Evolutionary conservation across 169 alveolate species (phyloP), one percentile per base, ranked within the genome.

Genomic region (Ichthyophthirius multifiliis): DNA sequence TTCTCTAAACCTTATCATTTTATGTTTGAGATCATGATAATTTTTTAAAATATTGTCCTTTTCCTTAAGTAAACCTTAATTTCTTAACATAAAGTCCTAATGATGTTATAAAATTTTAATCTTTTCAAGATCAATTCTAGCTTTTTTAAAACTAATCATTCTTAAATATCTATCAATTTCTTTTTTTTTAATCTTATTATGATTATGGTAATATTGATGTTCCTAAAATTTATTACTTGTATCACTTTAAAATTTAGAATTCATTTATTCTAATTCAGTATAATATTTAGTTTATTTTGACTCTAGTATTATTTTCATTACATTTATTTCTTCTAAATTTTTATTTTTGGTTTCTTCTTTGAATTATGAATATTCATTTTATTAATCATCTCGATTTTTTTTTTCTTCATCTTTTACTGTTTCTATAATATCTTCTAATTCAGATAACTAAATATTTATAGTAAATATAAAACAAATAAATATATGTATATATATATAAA

Each of bases 41-140:
- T 94, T 95, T 63, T 82, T 87, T 48, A 87, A 86, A 16, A 96
- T 93, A 43, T 86, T 89, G 44, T 92, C 95, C 78, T 89, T 92
- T 84, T 96, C 97, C 20, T 83, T 85, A 74, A 83, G 75, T 64
- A 96, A 86, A 15, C 93, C 92, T 34, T 90, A 78, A 79, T 96
- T 96, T 65, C 97, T 88, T 45, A 88, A 95, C 34, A 86, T 93
- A 84, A 97, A 93, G 65, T 94, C 97, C 83, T 92, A 83, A 63
- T 75, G 79, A 76, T 93, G 90, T 90, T 94, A 94, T 20, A 81
- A 77, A 18, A 92, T 90, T 82, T 96, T 95, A 15, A 83, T 82
- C 75, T 93, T 89, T 87, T 91, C 85, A 64, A 89, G 90, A 15
- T 78, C 91, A 6, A 94, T 92, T 20, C 82, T 79, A 16, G 87